Conservation (phyloP, 2,329 filamentous ascomycete species). For the Tolypocladium tropicale region DNA sequence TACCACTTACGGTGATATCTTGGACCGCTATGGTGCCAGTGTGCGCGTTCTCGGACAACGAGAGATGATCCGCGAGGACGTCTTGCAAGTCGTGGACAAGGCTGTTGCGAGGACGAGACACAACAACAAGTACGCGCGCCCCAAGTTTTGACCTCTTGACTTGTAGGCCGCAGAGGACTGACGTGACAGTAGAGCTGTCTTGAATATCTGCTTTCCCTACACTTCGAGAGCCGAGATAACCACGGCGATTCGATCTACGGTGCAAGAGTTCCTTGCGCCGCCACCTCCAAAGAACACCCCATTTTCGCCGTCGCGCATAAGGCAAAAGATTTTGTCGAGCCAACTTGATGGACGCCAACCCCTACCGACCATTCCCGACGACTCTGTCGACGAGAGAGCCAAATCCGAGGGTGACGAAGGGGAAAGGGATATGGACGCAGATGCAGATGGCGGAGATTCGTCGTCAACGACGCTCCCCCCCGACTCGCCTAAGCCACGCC, state of each 20-base stretch:
- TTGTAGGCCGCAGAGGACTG: slow-evolving; percentile 1
- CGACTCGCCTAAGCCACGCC: slow-evolving; percentile 37
- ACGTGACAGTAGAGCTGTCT: slow-evolving; percentile 31
- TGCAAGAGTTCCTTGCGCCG: slow-evolving; percentile 74
- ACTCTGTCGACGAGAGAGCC: slow-evolving; percentile 28
- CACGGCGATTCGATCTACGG: slow-evolving; percentile 75
- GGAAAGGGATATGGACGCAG: slow-evolving; percentile 24
- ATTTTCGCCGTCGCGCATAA: slow-evolving; percentile 82
- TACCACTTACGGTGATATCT: slow-evolving; percentile 81
- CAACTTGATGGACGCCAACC: slow-evolving; percentile 40
- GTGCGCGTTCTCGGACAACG: slow-evolving; percentile 79
- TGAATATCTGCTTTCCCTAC: slow-evolving; percentile 98
- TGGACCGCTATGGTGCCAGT: slow-evolving; percentile 84
- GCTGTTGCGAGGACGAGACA: slow-evolving; percentile 79
- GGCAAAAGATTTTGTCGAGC: slow-evolving; percentile 70
- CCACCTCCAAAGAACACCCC: slow-evolving; percentile 54
- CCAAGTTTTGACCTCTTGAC: fast-evolving
- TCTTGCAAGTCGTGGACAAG: slow-evolving; percentile 77
- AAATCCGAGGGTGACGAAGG: slow-evolving; percentile 33
- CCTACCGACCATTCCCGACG: slow-evolving; percentile 38
- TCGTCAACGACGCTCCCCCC: slow-evolving; percentile 50
- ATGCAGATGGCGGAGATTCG: slow-evolving; percentile 44
- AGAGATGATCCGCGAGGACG: slow-evolving; percentile 75
- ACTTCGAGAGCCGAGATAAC: slow-evolving; percentile 95
- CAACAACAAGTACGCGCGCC: slow-evolving; percentile 58